Evolutionary conservation across 1,139 yeast species (phyloP).

Genomic region (Pichia sp.): DNA sequence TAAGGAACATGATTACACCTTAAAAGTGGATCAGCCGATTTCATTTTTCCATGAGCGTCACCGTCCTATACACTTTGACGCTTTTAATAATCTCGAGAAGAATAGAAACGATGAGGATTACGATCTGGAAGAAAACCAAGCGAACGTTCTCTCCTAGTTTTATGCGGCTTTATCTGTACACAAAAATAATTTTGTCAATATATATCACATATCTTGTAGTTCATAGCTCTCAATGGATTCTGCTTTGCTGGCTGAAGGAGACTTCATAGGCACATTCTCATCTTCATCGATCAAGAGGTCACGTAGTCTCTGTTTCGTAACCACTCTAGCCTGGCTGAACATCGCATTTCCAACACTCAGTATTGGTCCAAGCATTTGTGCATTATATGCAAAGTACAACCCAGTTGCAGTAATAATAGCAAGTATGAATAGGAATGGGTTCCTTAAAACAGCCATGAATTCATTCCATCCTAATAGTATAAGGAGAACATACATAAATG

Average conservation of each 20-base stretch:
- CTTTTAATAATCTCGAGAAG: slow-evolving; percentile 59
- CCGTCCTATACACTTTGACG: slow-evolving; percentile 79
- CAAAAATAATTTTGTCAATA: not conserved
- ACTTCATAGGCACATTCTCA: slow-evolving; percentile 1
- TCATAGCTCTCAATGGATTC: not conserved
- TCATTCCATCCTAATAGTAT: slow-evolving; percentile 92
- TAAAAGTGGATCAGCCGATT: slow-evolving; percentile 74
- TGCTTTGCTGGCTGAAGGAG: not conserved
- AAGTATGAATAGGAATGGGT: slow-evolving; percentile 68
- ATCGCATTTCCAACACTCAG: slow-evolving; percentile 51
- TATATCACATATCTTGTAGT: not conserved
- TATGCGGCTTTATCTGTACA: not conserved
- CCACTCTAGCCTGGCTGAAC: slow-evolving; percentile 46
- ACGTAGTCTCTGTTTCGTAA: slow-evolving; percentile 53
- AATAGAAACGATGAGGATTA: not conserved
- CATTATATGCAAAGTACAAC: slow-evolving; percentile 57
- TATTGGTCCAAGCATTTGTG: slow-evolving; percentile 75
- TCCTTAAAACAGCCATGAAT: slow-evolving; percentile 78
- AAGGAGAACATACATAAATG: slow-evolving; percentile 67
- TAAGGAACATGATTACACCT: slow-evolving; percentile 46
- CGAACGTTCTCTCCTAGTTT: slow-evolving; percentile 32
- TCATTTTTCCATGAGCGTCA: slow-evolving; percentile 81
- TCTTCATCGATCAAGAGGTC: slow-evolving; percentile 34
- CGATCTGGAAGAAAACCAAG: slow-evolving; percentile 59
- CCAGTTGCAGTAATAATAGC: slow-evolving; percentile 52